Percentiles rank a stretch among this genome's conserved stretches.
Conservation (phyloP, 139 green algal genomes). For the Chlorella sp. region DNA sequence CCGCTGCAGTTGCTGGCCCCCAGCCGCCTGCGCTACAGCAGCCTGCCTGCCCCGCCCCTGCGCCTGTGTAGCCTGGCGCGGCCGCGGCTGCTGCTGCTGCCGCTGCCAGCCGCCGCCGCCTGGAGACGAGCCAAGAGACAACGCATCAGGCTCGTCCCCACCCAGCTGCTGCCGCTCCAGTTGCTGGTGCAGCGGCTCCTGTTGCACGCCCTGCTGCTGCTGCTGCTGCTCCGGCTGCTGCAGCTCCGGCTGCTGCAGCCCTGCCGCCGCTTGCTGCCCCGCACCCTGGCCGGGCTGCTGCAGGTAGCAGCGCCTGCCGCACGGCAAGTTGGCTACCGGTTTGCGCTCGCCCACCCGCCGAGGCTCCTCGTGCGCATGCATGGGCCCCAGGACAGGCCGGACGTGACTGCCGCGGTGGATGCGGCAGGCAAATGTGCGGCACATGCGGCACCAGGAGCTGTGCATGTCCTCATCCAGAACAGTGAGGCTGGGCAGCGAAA, state of each 20-base stretch:
- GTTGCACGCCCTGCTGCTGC: not conserved
- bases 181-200: not conserved
- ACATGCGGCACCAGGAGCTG: constrained; percentile 66
- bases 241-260: not conserved
- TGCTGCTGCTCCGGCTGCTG: not conserved
- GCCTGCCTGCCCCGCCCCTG: too few relatives aligned
- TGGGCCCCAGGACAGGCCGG: constrained; percentile 8
- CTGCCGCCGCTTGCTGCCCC: not conserved
- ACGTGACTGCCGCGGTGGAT: constrained; percentile 43
- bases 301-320: constrained; percentile 51
- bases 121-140: not conserved
- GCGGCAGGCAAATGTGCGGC: constrained; percentile 69
- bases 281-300: not conserved
- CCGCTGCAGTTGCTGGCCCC: not conserved
- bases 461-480: constrained; percentile 40
- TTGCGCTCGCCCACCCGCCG: too few relatives aligned
- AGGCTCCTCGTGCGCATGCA: not conserved
- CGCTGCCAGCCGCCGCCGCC: too few relatives aligned
- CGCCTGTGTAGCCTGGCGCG: too few relatives aligned
- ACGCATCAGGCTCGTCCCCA: not conserved
- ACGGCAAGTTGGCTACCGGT: constrained; percentile 21
- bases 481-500: constrained; percentile 28
- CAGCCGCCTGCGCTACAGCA: too few relatives aligned
- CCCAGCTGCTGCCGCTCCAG: not conserved
- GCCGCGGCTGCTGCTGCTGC: too few relatives aligned